Base-by-base conservation (phyloP, 2,329 filamentous ascomycete species). In the Aspergillus puulaauensis region DNA sequence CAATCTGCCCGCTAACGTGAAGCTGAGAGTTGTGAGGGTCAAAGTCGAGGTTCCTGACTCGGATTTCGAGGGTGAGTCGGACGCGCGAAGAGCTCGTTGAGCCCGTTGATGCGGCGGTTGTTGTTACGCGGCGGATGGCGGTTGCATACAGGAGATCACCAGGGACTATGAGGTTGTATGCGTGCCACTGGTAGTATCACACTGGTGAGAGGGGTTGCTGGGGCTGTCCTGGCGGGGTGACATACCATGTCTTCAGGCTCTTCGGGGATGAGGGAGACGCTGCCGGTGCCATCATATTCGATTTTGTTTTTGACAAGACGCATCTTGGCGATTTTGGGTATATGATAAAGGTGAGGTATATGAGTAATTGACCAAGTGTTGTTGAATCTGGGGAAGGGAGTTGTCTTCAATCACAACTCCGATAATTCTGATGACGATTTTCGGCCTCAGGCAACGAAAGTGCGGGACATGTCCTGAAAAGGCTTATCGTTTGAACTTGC, bases 211-310 rank as follows among this genome's bases (percentile, higher is more conserved):
- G 31, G 24, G 23, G 45, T 14, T 37, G 35, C 27, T 19, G 8
- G 23, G n/a, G 15, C 21, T 46, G 37, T 27, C 5, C 14, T 56
- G 19, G 43, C 3, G 35, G 53, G 51, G 46, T 23, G 14, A 53
- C 39, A 21, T 77, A 87, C 85, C 88, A 91, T 90, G 66, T 91
- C 88, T 75, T 90, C 88, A 51, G 87, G 86, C 71, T 90, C 88
- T 73, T 90, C 87, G 2, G 88, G 88, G 59, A 85, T 81, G 54
- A 91, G 78, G 6, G 85, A 88, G 54, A 87, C 85, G 33, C 78
- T 80, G 31, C 88, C 88, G 1, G 84, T 84, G 74, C 86, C 86
- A 73, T 87, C 82, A 58, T 83, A 83, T 66, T 89, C 85, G 62
- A 90, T 87, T 58, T 83, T 82, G 59, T 86, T 83, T 70, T 86